phyloP scores from a whole-genome alignment of 202 grass and related monocot genomes.

The Setaria viridis region DNA sequence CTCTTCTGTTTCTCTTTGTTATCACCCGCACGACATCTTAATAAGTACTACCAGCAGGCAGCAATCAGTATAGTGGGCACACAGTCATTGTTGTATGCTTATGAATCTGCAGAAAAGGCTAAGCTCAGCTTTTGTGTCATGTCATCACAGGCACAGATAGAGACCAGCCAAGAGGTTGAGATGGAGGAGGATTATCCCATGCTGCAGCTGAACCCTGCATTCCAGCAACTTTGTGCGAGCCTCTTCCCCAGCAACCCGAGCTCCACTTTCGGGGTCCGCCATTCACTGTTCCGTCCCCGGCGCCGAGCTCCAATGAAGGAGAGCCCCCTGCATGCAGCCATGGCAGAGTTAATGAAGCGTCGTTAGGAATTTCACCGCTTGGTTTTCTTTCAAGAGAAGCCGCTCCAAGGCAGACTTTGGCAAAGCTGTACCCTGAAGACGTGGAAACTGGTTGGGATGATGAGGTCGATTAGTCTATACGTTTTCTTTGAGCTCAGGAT shows the following conservation, averaged over 20 bases:
- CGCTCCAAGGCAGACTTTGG: conserved; percentile 10
- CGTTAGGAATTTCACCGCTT: conserved; percentile 17
- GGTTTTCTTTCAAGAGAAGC: conserved; percentile 36
- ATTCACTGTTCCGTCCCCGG: conserved; percentile 50
- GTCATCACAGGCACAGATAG: conserved; percentile 45
- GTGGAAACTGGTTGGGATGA: conserved; percentile 46
- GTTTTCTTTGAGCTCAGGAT: conserved; percentile 18
- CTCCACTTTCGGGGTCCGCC: conserved; percentile 51
- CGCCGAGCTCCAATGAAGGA: conserved; percentile 33
- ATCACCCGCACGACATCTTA: conserved; percentile 27
- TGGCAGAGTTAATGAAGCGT: conserved; percentile 57
- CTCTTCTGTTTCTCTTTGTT: conserved; percentile 7
- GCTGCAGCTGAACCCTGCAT: conserved; percentile 58
- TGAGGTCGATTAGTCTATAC: conserved; percentile 23
- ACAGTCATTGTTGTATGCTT: conserved; percentile 32
- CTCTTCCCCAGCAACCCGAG: conserved; percentile 58
- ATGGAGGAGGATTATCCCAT: conserved; percentile 52
- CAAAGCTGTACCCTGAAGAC: conserved; percentile 45
- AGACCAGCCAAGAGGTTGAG: conserved; percentile 51
- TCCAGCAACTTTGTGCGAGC: conserved; percentile 51
- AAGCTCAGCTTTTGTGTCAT: conserved; percentile 30
- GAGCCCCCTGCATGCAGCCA: conserved; percentile 56
- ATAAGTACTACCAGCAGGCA: conserved; percentile 7
- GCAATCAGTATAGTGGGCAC: conserved; percentile 29
- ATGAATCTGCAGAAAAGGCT: conserved; percentile 12